Conservation (phyloP, 371 early-diverging fungal species). For the Capillidium rhysosporum region DNA sequence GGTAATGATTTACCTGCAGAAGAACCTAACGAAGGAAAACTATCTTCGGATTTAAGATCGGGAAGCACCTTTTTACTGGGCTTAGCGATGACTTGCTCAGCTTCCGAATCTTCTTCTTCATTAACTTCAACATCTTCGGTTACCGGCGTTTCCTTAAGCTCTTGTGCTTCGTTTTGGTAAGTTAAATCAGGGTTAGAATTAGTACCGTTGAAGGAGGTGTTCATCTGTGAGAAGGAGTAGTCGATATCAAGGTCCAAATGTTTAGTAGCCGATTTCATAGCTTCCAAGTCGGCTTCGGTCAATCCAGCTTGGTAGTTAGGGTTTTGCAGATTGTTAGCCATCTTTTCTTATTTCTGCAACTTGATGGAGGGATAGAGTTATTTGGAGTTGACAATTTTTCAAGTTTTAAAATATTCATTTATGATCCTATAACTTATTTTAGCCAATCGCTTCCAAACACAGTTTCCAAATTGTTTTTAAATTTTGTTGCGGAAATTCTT, state of each 20-base stretch:
- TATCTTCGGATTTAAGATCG: slow-evolving; percentile 6
- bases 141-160: neutral
- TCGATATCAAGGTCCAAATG: slow-evolving; percentile 1
- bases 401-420: too few relatives aligned
- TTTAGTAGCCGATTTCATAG: slow-evolving; percentile 1
- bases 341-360: too few relatives aligned
- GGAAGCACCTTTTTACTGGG: neutral
- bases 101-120: neutral
- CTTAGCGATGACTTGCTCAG: neutral
- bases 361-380: too few relatives aligned
- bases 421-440: too few relatives aligned
- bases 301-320: too few relatives aligned
- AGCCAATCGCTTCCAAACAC: too few relatives aligned
- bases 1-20: neutral
- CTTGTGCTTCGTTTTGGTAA: neutral
- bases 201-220: neutral
- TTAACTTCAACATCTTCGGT: neutral
- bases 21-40: slow-evolving; percentile 6
- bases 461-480: too few relatives aligned
- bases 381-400: too few relatives aligned
- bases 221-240: neutral
- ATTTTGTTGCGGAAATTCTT: too few relatives aligned
- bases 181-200: too few relatives aligned
- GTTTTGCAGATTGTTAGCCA: too few relatives aligned
- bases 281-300: neutral